Percentiles rank a stretch among this genome's conserved stretches.
Evolutionary conservation across 1,284 basidiomycete genomes (phyloP).

Genomic region (Polyporus tsugae): DNA sequence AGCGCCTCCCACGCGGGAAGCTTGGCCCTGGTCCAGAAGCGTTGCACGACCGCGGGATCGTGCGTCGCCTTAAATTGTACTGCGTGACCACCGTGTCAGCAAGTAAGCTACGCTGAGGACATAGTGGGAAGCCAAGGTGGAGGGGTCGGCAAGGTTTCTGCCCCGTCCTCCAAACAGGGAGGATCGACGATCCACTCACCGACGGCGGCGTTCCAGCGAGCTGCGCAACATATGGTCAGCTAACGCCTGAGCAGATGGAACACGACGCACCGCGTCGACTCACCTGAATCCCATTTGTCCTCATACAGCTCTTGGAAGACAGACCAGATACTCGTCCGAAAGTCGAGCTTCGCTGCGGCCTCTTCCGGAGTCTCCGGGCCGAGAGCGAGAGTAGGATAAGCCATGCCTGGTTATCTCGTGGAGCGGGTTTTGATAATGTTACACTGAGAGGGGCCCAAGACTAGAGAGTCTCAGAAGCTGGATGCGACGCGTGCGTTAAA

Average conservation of each 20-base stretch:
- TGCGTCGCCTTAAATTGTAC: conserved; percentile 39
- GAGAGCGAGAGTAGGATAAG: neutral
- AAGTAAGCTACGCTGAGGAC: neutral
- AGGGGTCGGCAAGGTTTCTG: neutral
- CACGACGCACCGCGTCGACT: neutral
- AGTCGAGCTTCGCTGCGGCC: conserved; percentile 40
- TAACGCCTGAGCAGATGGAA: neutral
- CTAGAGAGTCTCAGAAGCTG: conserved; percentile 6
- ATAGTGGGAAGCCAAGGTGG: neutral
- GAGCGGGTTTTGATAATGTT: neutral
- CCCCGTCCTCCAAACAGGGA: conserved; percentile 3
- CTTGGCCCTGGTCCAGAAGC: conserved; percentile 39
- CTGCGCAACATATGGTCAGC: conserved; percentile 22
- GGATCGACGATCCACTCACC: conserved; percentile 28
- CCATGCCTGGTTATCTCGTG: conserved; percentile 4
- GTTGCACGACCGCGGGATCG: conserved; percentile 37
- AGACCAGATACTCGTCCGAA: conserved; percentile 40
- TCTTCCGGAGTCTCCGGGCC: conserved; percentile 37
- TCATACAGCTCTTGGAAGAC: conserved; percentile 43
- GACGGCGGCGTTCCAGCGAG: conserved; percentile 40
- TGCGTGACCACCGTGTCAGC: conserved; percentile 16
- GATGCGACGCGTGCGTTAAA: neutral
- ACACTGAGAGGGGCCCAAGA: neutral
- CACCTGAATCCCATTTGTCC: conserved; percentile 44
- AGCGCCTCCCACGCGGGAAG: conserved; percentile 43